Conservation (phyloP, 2,329 filamentous ascomycete genomes). For the Talaromyces sp. region DNA sequence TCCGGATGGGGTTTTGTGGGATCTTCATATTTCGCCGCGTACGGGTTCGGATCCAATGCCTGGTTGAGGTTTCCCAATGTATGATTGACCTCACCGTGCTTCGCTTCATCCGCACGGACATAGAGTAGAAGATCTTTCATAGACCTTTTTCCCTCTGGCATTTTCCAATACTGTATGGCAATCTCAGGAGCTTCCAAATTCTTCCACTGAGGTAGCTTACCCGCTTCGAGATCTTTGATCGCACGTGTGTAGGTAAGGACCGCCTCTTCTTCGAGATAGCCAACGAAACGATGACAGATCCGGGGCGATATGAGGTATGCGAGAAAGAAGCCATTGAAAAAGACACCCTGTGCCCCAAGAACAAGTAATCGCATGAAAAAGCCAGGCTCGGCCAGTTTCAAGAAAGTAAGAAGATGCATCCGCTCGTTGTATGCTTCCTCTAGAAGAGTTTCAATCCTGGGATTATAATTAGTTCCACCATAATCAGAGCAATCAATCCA, state of each 20-base stretch:
- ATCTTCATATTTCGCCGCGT: slow-evolving; percentile 77
- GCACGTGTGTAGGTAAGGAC: slow-evolving; percentile 91
- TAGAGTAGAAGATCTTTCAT: slow-evolving; percentile 88
- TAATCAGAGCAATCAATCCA: too few species aligned
- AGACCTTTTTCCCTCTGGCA: slow-evolving; percentile 75
- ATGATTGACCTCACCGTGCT: slow-evolving; percentile 92
- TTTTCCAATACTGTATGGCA: slow-evolving; percentile 87
- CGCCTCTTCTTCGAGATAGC: slow-evolving; percentile 94
- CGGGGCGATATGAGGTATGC: slow-evolving; percentile 81
- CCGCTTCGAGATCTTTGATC: slow-evolving; percentile 79
- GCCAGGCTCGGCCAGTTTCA: slow-evolving; percentile 82
- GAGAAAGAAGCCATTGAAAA: slow-evolving; percentile 91
- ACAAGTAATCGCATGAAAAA: slow-evolving; percentile 91
- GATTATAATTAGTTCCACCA: too few species aligned
- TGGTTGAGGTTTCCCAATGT: slow-evolving; percentile 86
- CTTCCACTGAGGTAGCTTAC: slow-evolving; percentile 78
- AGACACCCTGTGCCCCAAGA: slow-evolving; percentile 87
- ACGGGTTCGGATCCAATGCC: slow-evolving; percentile 85
- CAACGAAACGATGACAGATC: slow-evolving; percentile 91
- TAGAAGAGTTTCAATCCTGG: slow-evolving; percentile 82
- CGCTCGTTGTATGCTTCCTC: slow-evolving; percentile 90
- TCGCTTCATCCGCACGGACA: slow-evolving; percentile 80
- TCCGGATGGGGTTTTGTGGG: slow-evolving; percentile 63
- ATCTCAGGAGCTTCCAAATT: slow-evolving; percentile 80
- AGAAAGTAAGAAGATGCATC: slow-evolving; percentile 89